phyloP scores from a whole-genome alignment of 2,329 filamentous ascomycete genomes.

The Colletotrichum gigasporum region DNA sequence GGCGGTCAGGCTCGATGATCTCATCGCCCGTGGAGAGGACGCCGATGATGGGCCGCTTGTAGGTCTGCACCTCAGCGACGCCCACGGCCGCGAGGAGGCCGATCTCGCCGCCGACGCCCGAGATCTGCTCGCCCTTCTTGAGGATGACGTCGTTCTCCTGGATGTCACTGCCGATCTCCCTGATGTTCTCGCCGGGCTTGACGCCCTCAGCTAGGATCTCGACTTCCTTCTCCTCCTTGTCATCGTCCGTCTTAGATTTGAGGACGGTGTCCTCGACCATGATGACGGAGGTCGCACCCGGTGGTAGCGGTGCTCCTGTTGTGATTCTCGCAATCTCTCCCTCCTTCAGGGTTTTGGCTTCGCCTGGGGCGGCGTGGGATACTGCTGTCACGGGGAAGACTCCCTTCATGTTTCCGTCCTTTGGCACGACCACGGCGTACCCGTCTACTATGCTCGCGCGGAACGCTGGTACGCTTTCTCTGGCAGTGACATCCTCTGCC shows the following conservation, averaged over 20 bases:
- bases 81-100: conserved; percentile 90
- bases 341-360: conserved; percentile 69
- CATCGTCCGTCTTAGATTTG: conserved; percentile 79
- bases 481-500: conserved; percentile 82
- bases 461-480: conserved; percentile 90
- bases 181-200: conserved; percentile 83
- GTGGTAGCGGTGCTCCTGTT: conserved; percentile 90
- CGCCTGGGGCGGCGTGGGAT: conserved; percentile 83
- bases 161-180: conserved; percentile 91
- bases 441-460: conserved; percentile 96
- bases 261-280: conserved; percentile 96
- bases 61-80: conserved; percentile 75
- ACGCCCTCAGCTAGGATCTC: conserved; percentile 85
- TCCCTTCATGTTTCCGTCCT: conserved; percentile 74
- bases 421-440: conserved; percentile 81
- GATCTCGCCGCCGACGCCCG: conserved; percentile 88
- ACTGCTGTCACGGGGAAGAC: conserved; percentile 87
- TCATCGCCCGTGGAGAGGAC: conserved; percentile 96
- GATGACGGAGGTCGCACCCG: conserved; percentile 88
- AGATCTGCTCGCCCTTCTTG: conserved; percentile 81
- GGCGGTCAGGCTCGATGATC: conserved; percentile 78
- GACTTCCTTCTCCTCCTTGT: conserved; percentile 84
- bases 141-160: conserved; percentile 75
- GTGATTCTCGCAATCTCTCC: conserved; percentile 91
- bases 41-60: conserved; percentile 80